Evolutionary conservation across 768 basidiomycete species (phyloP).

Genomic region (Auricularia auricula-judae): DNA sequence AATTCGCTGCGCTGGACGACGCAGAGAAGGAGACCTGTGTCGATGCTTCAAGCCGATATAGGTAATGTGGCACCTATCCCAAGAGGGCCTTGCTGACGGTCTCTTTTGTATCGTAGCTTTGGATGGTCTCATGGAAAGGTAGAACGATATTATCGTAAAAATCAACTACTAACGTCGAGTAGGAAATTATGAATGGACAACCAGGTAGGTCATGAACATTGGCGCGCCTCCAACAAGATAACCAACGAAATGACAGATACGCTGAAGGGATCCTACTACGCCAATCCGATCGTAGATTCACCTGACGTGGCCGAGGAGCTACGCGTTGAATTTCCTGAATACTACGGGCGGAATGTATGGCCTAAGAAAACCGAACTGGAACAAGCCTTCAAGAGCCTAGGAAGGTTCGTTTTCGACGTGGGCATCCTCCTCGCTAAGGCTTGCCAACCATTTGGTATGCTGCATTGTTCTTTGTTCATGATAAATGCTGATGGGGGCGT

Average conservation of each 20-base stretch:
- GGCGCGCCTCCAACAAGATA: not conserved
- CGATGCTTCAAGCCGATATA: slow-evolving; percentile 62
- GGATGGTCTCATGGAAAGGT: slow-evolving; percentile 99
- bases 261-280: slow-evolving; percentile 91
- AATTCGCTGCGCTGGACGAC: slow-evolving; percentile 65
- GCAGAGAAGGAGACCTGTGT: slow-evolving; percentile 59
- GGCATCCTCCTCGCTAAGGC: slow-evolving; percentile 75
- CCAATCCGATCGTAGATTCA: slow-evolving; percentile 64
- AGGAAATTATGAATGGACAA: slow-evolving; percentile 96
- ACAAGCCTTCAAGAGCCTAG: slow-evolving; percentile 78
- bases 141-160: slow-evolving; percentile 3
- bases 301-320: slow-evolving; percentile 50
- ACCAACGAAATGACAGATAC: slow-evolving; percentile 36
- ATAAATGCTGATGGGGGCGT: not conserved
- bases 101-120: slow-evolving; percentile 38
- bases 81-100: not conserved
- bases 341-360: slow-evolving; percentile 88
- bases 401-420: slow-evolving; percentile 67
- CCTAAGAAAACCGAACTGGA: slow-evolving; percentile 48
- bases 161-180: slow-evolving; percentile 1
- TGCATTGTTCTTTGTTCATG: no score
- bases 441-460: slow-evolving; percentile 74
- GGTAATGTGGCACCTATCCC: slow-evolving; percentile 31
- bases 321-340: slow-evolving; percentile 57
- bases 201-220: slow-evolving; percentile 37